Evolutionary conservation across 805 yeast genomes (phyloP).

Genomic region (Wickerhamomyces mucosus): DNA sequence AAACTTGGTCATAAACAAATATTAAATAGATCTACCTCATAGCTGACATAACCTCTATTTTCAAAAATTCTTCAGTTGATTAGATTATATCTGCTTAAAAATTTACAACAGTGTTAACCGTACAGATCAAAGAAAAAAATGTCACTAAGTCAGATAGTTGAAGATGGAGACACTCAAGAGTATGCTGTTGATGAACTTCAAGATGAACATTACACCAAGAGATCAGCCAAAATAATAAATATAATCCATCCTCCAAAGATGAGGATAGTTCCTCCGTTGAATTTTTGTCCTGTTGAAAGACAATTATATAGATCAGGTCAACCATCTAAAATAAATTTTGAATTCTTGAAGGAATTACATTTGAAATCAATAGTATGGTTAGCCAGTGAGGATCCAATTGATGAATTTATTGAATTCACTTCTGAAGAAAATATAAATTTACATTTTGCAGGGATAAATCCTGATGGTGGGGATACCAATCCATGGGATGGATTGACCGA

Average conservation of each 20-base stretch:
- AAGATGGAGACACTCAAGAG: conserved; percentile 2
- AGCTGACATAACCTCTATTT: too few relatives aligned
- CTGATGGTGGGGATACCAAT: conserved; percentile 68
- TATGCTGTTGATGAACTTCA: conserved; percentile 21
- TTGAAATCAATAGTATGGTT: conserved; percentile 84
- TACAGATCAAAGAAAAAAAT: too few relatives aligned
- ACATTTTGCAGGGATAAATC: conserved; percentile 74
- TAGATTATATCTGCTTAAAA: too few relatives aligned
- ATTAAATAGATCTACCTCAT: too few relatives aligned
- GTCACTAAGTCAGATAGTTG: too few relatives aligned
- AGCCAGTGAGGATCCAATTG: conserved; percentile 93
- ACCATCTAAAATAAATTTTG: conserved; percentile 88
- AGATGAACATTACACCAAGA: conserved; percentile 10
- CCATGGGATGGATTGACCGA: conserved; percentile 97
- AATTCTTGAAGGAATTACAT: conserved; percentile 66
- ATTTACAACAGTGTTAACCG: too few relatives aligned
- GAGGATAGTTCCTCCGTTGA: conserved; percentile 84
- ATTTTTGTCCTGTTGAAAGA: conserved; percentile 90
- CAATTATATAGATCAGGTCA: conserved; percentile 86
- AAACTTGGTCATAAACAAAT: too few relatives aligned
- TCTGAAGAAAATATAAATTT: conserved; percentile 61
- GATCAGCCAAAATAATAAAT: conserved; percentile 10
- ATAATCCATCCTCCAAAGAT: conserved; percentile 48
- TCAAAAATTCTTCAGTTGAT: too few relatives aligned
- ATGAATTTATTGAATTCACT: conserved; percentile 74